Conservation (phyloP, 2,329 filamentous ascomycete species). For the Colletotrichum musae region DNA sequence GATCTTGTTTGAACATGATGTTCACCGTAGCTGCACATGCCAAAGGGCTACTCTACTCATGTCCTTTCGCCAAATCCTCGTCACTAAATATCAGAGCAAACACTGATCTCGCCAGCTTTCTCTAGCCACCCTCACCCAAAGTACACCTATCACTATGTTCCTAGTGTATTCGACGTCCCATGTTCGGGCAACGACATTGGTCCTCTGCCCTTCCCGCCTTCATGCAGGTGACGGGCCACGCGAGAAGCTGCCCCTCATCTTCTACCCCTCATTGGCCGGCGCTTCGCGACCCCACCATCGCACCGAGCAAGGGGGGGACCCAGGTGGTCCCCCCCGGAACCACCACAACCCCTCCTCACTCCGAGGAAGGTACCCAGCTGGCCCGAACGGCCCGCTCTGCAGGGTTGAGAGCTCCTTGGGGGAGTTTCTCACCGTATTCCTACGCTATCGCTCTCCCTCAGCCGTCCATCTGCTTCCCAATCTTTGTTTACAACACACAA, state of each 20-base stretch:
- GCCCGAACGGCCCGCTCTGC: slow-evolving; percentile 40
- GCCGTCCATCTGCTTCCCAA: background rate
- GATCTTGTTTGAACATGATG: background rate
- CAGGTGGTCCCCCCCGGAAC: slow-evolving; percentile 10
- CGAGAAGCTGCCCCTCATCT: slow-evolving; percentile 24
- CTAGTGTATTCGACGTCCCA: slow-evolving; percentile 15
- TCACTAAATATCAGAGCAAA: background rate
- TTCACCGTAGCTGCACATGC: background rate
- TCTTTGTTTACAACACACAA: background rate
- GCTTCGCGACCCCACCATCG: slow-evolving; percentile 33
- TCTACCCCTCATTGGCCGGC: slow-evolving; percentile 36
- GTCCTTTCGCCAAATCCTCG: background rate
- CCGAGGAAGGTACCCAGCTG: background rate
- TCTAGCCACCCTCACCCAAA: background rate
- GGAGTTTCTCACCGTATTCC: background rate
- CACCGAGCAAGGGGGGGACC: slow-evolving; percentile 5
- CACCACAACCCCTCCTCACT: background rate
- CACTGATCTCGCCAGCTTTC: slow-evolving; percentile 10
- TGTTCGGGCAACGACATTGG: slow-evolving; percentile 33
- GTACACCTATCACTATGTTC: too few relatives aligned
- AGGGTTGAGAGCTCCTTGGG: slow-evolving; percentile 18
- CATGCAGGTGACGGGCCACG: slow-evolving; percentile 36
- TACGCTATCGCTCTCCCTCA: slow-evolving; percentile 1
- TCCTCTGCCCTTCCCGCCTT: slow-evolving; percentile 10
- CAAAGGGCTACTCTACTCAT: background rate